phyloP scores from a whole-genome alignment of 2,329 filamentous ascomycete genomes.

The Grosmannia serpens region DNA sequence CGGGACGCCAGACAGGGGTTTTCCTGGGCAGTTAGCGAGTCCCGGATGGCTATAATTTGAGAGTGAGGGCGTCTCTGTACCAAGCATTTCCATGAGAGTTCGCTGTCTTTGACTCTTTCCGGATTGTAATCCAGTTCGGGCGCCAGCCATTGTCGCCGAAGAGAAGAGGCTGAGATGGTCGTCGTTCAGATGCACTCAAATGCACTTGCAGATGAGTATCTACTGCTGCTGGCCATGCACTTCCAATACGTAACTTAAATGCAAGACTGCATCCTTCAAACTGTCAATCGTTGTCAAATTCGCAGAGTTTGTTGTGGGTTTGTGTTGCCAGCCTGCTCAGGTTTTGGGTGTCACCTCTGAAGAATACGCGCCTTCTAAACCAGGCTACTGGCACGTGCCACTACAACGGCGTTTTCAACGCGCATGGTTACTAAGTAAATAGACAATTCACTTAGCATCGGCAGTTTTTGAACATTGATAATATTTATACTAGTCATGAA shows the following conservation, averaged over 20 bases:
- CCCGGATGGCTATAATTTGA: background rate
- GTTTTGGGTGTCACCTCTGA: background rate
- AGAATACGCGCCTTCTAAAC: background rate
- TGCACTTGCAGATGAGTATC: background rate
- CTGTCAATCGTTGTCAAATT: background rate
- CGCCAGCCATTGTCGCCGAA: background rate
- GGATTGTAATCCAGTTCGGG: background rate
- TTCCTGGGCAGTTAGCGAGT: background rate
- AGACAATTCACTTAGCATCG: too few relatives aligned
- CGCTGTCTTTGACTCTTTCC: slow-evolving; percentile 6
- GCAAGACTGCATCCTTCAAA: background rate
- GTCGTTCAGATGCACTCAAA: too few relatives aligned
- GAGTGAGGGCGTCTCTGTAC: slow-evolving; percentile 4
- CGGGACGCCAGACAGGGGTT: background rate
- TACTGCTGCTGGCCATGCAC: background rate
- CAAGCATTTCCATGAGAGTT: slow-evolving; percentile 10
- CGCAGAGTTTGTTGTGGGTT: background rate
- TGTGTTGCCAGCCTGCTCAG: background rate
- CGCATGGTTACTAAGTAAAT: background rate
- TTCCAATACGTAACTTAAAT: background rate
- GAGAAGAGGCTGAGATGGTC: background rate
- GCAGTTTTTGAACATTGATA: background rate
- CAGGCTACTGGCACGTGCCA: background rate
- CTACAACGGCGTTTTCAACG: background rate
- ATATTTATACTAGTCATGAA: background rate